These are phyloP conservation scores for Corylus heterophylla DNA, from an alignment of 306 rosid species.

Conservation along the genomic window DNA sequence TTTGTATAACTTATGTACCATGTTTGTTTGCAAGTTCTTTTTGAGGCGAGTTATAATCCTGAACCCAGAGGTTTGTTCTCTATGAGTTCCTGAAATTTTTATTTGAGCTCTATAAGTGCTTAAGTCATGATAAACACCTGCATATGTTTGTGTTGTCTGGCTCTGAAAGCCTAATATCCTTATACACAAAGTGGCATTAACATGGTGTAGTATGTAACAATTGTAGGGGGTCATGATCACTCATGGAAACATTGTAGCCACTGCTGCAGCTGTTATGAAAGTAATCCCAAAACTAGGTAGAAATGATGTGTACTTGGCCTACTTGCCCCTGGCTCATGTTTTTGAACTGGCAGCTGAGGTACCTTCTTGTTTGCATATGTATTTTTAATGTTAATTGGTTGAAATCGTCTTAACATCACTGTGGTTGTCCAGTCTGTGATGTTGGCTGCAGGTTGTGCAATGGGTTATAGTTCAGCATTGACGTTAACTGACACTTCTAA, in stretches of 20 bases:
- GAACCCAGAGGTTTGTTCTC: background rate
- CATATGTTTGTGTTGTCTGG: background rate
- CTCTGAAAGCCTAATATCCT: constrained; percentile 16
- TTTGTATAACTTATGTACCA: background rate
- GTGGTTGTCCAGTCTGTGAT: constrained; percentile 73
- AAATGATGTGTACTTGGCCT: constrained; percentile 82
- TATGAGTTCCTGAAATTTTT: background rate
- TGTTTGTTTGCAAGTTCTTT: constrained; percentile 6
- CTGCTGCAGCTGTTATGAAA: constrained; percentile 71
- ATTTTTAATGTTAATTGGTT: constrained; percentile 9
- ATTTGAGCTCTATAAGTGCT: background rate
- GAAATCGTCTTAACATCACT: constrained; percentile 29
- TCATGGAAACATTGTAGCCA: constrained; percentile 88
- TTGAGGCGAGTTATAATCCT: background rate
- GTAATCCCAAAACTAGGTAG: constrained; percentile 63
- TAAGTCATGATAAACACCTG: background rate
- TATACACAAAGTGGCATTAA: constrained; percentile 8
- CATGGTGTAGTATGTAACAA: constrained; percentile 21
- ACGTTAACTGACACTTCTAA: constrained; percentile 83
- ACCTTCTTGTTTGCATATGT: constrained; percentile 19
- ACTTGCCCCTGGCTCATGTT: constrained; percentile 93
- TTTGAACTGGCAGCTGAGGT: constrained; percentile 98
- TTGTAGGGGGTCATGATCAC: constrained; percentile 93
- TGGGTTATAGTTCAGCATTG: constrained; percentile 78
- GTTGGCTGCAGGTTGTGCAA: constrained; percentile 67